Conservation (phyloP, 495 filamentous ascomycete species). For the Pyrenula aspistea region DNA sequence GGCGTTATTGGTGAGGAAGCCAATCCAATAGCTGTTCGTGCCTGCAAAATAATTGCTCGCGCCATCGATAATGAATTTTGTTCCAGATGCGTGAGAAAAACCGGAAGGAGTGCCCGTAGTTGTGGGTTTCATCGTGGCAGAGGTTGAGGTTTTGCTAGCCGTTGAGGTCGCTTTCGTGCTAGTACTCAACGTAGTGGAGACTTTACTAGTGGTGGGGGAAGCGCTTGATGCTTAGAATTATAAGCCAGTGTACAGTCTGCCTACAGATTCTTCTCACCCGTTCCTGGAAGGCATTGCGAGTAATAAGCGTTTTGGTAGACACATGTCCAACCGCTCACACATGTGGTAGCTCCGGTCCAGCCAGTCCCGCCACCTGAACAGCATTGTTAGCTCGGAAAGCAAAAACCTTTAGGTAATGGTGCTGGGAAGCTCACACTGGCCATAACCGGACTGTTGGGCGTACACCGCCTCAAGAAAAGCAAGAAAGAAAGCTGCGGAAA, state of each 20-base stretch:
- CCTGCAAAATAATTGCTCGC: slow-evolving; percentile 52
- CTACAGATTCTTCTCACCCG: neutral
- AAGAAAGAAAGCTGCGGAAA: neutral
- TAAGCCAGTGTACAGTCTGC: neutral
- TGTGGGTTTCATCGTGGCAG: neutral
- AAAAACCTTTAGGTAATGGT: neutral
- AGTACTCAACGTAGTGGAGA: neutral
- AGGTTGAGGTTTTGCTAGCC: neutral
- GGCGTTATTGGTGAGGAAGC: slow-evolving; percentile 49
- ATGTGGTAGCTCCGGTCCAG: slow-evolving; percentile 11
- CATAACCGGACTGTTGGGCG: neutral
- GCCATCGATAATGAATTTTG: slow-evolving; percentile 51
- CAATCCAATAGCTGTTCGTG: slow-evolving; percentile 66
- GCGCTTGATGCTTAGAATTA: neutral
- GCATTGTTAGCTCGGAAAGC: neutral
- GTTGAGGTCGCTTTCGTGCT: neutral
- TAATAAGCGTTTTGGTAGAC: slow-evolving; percentile 6
- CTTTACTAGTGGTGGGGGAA: neutral
- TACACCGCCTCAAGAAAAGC: neutral
- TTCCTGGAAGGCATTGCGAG: neutral
- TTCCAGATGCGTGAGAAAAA: slow-evolving; percentile 38
- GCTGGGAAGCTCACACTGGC: neutral
- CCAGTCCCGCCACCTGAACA: neutral
- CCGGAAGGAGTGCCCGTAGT: slow-evolving; percentile 29
- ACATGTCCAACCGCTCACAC: slow-evolving; percentile 9